These are phyloP conservation scores for Aspergillus tanneri DNA, from an alignment of 2,329 filamentous ascomycete species.

Conservation along the genomic window DNA sequence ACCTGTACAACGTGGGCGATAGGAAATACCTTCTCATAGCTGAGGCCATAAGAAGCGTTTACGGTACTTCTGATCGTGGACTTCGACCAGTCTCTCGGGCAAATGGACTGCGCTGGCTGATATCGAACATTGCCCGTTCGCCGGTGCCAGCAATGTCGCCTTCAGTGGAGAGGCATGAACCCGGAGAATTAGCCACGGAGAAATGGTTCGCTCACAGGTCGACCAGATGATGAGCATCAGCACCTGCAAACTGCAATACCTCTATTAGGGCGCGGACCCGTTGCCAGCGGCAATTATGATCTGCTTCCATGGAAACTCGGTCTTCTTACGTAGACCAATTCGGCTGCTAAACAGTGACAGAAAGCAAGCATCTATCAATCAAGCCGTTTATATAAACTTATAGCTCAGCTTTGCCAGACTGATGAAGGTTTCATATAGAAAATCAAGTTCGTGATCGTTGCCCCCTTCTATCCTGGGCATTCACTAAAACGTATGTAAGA, in stretches of 20 bases:
- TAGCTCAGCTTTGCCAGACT: too few relatives aligned
- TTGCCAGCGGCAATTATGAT: not conserved
- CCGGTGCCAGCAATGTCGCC: not conserved
- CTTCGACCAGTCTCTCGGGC: not conserved
- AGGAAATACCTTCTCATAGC: conserved; percentile 3
- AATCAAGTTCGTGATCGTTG: too few relatives aligned
- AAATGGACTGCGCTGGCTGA: not conserved
- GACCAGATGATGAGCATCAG: conserved; percentile 9
- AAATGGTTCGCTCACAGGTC: conserved; percentile 3
- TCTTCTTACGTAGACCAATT: conserved; percentile 4
- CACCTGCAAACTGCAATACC: conserved; percentile 3
- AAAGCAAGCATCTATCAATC: too few relatives aligned
- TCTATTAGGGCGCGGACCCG: conserved; percentile 5
- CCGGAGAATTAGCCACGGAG: conserved; percentile 7
- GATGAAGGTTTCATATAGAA: too few relatives aligned
- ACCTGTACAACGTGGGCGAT: conserved; percentile 1
- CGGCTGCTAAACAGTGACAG: too few relatives aligned
- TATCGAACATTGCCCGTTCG: conserved; percentile 3
- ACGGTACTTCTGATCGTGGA: conserved; percentile 8
- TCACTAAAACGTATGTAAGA: too few relatives aligned
- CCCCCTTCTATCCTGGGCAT: too few relatives aligned
- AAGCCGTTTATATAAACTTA: too few relatives aligned
- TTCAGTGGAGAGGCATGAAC: conserved; percentile 1
- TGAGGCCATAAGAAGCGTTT: conserved; percentile 4
- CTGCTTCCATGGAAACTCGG: conserved; percentile 4